Evolutionary conservation across 2,329 filamentous ascomycete species (phyloP).

Genomic region (Nannizziopsis barbatae): DNA sequence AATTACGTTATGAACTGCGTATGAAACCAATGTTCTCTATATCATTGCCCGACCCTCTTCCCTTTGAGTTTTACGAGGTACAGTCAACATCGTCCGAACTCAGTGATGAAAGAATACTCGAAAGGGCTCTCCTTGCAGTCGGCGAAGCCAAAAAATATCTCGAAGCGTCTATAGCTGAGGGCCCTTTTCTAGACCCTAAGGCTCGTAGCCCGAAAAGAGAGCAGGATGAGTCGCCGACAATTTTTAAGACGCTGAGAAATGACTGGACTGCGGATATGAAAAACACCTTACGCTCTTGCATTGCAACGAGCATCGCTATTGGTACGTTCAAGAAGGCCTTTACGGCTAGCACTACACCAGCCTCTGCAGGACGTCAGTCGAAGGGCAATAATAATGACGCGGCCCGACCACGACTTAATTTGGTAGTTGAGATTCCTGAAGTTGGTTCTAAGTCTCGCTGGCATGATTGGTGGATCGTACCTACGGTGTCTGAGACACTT

Average conservation of each 20-base stretch:
- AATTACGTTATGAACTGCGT: slow-evolving; percentile 65
- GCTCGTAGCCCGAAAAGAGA: slow-evolving; percentile 1
- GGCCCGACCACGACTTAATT: slow-evolving; percentile 15
- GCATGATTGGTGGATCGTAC: slow-evolving; percentile 38
- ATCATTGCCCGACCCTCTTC: slow-evolving; percentile 55
- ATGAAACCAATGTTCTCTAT: slow-evolving; percentile 73
- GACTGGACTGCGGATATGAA: slow-evolving; percentile 52
- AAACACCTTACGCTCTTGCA: slow-evolving; percentile 56
- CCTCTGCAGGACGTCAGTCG: background rate
- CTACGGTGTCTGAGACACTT: slow-evolving; percentile 24
- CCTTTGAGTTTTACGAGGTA: slow-evolving; percentile 50
- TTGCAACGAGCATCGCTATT: slow-evolving; percentile 56
- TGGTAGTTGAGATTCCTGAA: slow-evolving; percentile 30
- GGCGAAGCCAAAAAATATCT: slow-evolving; percentile 34
- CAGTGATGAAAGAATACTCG: slow-evolving; percentile 30
- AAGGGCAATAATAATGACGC: slow-evolving; percentile 1
- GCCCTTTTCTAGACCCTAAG: slow-evolving; percentile 23
- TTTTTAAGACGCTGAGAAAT: slow-evolving; percentile 42
- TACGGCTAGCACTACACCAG: slow-evolving; percentile 19
- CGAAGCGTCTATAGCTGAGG: slow-evolving; percentile 33
- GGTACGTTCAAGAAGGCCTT: slow-evolving; percentile 49
- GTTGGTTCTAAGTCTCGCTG: slow-evolving; percentile 32
- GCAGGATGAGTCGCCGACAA: slow-evolving; percentile 12
- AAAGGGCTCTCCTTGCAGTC: slow-evolving; percentile 31
- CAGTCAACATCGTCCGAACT: slow-evolving; percentile 36